Conservation (phyloP, 495 filamentous ascomycete genomes). For the Rostrohypoxylon terebratum region DNA sequence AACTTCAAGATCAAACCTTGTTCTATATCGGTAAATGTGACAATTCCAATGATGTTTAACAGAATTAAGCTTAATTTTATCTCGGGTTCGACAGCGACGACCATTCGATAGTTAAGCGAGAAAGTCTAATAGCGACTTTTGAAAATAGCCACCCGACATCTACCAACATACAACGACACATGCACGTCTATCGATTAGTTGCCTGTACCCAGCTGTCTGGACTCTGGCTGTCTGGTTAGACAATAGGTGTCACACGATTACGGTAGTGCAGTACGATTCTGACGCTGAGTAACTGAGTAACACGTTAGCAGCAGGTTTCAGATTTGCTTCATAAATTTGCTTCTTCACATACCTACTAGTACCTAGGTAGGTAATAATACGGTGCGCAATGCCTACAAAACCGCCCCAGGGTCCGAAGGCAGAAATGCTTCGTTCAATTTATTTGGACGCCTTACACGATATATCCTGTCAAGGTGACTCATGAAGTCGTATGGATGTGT, state of each 20-base stretch:
- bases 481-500: neutral
- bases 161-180: neutral
- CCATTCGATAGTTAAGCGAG: neutral
- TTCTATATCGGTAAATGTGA: no score
- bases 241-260: neutral
- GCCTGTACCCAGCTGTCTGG: no score
- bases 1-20: neutral
- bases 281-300: slow-evolving; percentile 11
- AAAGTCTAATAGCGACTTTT: neutral
- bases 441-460: neutral
- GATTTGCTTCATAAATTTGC: slow-evolving; percentile 30
- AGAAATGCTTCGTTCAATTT: neutral
- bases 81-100: neutral
- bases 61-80: slow-evolving; percentile 1
- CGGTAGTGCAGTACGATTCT: slow-evolving; percentile 8
- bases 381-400: no score
- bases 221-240: slow-evolving; percentile 3
- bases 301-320: slow-evolving; percentile 27
- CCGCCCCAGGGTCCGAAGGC: neutral
- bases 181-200: no score
- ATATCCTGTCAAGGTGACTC: neutral
- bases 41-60: no score
- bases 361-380: neutral
- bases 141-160: neutral
- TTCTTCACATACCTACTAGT: neutral